These are phyloP conservation scores for Pyrus communis DNA, from an alignment of 306 rosid genomes.

Conservation along the genomic window DNA sequence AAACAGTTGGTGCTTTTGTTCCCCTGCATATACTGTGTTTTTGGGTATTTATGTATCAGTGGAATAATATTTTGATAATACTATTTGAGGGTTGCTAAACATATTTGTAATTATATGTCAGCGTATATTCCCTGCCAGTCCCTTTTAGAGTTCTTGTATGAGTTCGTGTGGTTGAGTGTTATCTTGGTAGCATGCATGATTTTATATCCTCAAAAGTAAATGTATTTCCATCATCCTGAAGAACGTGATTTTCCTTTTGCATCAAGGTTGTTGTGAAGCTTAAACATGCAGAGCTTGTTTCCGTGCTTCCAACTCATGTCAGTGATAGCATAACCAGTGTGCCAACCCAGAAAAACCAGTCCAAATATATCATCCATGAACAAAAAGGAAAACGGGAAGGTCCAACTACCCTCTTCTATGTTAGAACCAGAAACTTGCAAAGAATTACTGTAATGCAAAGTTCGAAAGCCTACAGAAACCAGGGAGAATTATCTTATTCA, in stretches of 20 bases:
- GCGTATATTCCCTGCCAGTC: too few relatives aligned
- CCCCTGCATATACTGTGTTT: background rate
- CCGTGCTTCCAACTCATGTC: conserved; percentile 66
- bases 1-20: conserved; percentile 54
- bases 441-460: background rate
- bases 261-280: conserved; percentile 84
- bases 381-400: conserved; percentile 56
- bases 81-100: too few relatives aligned
- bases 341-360: conserved; percentile 40
- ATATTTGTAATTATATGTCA: too few relatives aligned
- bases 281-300: conserved; percentile 69
- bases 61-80: too few relatives aligned
- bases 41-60: too few relatives aligned
- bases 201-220: background rate
- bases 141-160: too few relatives aligned
- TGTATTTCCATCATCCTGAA: conserved; percentile 13
- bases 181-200: too few relatives aligned
- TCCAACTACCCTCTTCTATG: conserved; percentile 56
- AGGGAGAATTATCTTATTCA: background rate
- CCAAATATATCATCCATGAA: conserved; percentile 24
- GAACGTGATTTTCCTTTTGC: conserved; percentile 33
- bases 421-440: too few relatives aligned
- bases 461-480: too few relatives aligned
- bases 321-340: conserved; percentile 75
- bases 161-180: too few relatives aligned